These are phyloP conservation scores for Botrytis fabae DNA, from an alignment of 2,329 filamentous ascomycete species.

Conservation along the genomic window DNA sequence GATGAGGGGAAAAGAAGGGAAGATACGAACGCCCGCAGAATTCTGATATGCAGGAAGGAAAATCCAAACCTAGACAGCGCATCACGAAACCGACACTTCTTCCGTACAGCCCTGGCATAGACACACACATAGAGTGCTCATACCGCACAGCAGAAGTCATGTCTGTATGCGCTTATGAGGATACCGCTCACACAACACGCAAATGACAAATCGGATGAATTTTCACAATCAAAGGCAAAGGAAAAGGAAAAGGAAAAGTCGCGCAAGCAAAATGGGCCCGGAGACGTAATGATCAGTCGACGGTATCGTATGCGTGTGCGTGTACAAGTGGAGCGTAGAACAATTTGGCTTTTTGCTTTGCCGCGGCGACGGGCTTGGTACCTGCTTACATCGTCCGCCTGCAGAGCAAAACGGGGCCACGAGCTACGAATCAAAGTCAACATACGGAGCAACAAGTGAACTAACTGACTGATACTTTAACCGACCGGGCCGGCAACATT, in stretches of 20 bases:
- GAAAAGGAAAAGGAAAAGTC: conserved; percentile 2
- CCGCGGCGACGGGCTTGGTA: background rate
- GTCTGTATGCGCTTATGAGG: background rate
- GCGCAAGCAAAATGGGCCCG: background rate
- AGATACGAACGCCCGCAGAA: background rate
- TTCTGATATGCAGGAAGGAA: background rate
- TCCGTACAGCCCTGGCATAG: background rate
- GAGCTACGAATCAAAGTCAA: background rate
- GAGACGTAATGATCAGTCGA: background rate
- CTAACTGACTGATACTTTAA: background rate
- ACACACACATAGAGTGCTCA: background rate
- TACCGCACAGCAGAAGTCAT: background rate
- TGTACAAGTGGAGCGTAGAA: background rate
- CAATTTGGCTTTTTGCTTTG: background rate
- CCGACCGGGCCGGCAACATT: background rate
- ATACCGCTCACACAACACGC: background rate
- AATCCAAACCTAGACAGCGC: conserved; percentile 1
- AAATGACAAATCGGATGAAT: background rate
- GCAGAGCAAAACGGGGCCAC: background rate
- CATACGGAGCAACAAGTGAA: background rate
- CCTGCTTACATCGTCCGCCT: background rate
- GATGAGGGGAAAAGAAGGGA: background rate
- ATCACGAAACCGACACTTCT: background rate
- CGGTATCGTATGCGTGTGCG: background rate
- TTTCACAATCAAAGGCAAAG: background rate